Evolutionary conservation across 805 yeast species (phyloP), one percentile per base, ranked within the genome.

Genomic region (Pichia kluyveri): DNA sequence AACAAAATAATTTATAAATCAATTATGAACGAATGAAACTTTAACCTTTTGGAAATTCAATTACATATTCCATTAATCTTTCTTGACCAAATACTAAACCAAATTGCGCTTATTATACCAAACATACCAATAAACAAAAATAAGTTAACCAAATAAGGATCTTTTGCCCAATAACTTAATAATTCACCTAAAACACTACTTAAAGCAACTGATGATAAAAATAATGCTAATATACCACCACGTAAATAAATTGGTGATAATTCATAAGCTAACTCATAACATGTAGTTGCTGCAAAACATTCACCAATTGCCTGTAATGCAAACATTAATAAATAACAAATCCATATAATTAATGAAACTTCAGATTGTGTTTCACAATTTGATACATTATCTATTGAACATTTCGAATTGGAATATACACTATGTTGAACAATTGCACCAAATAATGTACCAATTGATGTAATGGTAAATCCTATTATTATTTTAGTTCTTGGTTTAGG

Each of bases 191-290:
- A 51, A 5, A 76, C 70, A 41, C 77, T 70, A 37, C 77, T 64
- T 42, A 73, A 45, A 4, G 80, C 77, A 41, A 71, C 65, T 41
- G 71, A 70, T 51, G 71, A 45, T 26, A 63, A 46, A 45, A 60
- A 63, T 18, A 63, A 45, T 1, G 80, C 75, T 67, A 73, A 64
- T 15, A 75, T 78, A 49, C 76, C 65, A 39, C 79, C 74, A 56
- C 72, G 71, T 75, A 76, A 70, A 39, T 68, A 63, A 8, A 66
- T 70, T 32, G 81, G 79, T 7, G 80, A 66, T 57, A 75, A 65
- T 3, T 78, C 69, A 59, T 76, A 77, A 0, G 82, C 80, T 49
- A 76, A 62, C 58, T 76, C 80, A 55, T 75, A 76, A 34, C 73
- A 77, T 14, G 80, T 75, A 30, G 71, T 69, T 46, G 61, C 69